These are phyloP conservation scores for Penicillium rolfsii DNA, from an alignment of 2,329 filamentous ascomycete species.

Conservation along the genomic window DNA sequence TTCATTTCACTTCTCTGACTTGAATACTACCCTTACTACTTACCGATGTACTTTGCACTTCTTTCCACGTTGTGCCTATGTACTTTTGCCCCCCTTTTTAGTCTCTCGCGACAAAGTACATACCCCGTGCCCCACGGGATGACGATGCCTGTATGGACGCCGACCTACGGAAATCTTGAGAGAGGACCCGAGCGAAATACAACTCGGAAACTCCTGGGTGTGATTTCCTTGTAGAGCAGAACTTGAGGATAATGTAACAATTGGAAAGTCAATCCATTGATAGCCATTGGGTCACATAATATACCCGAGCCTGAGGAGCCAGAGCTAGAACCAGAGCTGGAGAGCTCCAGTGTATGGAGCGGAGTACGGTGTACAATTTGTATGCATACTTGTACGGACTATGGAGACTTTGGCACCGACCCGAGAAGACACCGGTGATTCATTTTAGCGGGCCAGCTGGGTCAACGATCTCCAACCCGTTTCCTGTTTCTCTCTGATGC, in stretches of 20 bases:
- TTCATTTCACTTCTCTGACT: not conserved
- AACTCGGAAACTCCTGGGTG: not conserved
- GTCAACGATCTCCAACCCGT: slow-evolving; percentile 6
- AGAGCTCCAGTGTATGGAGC: not conserved
- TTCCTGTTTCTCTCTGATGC: slow-evolving; percentile 6
- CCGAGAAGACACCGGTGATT: slow-evolving; percentile 14
- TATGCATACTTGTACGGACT: not conserved
- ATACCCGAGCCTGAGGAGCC: not conserved
- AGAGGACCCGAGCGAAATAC: not conserved
- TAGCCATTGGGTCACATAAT: not conserved
- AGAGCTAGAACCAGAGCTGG: not conserved
- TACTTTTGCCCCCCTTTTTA: not conserved
- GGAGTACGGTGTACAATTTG: too few relatives aligned
- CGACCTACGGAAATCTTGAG: not conserved
- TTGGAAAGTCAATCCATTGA: not conserved
- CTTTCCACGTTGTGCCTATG: not conserved
- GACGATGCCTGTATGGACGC: not conserved
- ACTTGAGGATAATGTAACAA: too few relatives aligned
- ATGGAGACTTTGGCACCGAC: not conserved
- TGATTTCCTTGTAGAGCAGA: not conserved
- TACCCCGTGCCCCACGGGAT: slow-evolving; percentile 4
- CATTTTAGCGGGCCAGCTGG: slow-evolving; percentile 12
- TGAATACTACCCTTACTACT: too few relatives aligned
- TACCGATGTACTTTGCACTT: not conserved
- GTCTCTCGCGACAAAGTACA: not conserved